phyloP scores from a whole-genome alignment of 306 rosid species.

The Begonia loranthoides region DNA sequence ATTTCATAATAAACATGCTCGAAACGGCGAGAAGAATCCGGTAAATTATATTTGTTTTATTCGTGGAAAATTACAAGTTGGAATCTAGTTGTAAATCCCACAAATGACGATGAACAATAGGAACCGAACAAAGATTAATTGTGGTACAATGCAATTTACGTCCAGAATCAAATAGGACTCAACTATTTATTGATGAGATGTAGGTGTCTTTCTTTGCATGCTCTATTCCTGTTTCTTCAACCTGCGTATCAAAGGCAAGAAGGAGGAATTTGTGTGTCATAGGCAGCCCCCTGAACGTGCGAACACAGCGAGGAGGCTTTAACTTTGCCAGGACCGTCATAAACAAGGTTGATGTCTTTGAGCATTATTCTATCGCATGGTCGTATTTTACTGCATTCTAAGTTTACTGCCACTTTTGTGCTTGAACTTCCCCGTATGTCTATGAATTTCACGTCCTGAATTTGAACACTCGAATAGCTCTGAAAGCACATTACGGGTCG shows the following conservation, averaged over 20 bases:
- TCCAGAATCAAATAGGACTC: too few relatives aligned
- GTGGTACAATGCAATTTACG: too few relatives aligned
- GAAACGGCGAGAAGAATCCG: too few relatives aligned
- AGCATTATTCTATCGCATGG: conserved; percentile 14
- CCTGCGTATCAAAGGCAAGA: conserved; percentile 4
- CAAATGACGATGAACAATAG: too few relatives aligned
- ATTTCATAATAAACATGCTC: too few relatives aligned
- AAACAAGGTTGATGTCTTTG: conserved; percentile 2
- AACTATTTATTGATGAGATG: too few relatives aligned
- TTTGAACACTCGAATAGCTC: conserved; percentile 14
- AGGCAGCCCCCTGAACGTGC: conserved; percentile 10
- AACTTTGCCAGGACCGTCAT: background rate
- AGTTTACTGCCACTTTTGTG: conserved; percentile 4
- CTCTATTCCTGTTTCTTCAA: too few relatives aligned
- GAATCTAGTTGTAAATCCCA: too few relatives aligned
- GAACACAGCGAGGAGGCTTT: conserved; percentile 5
- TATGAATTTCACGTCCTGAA: conserved; percentile 7
- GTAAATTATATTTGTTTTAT: too few relatives aligned
- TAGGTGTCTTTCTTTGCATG: too few relatives aligned
- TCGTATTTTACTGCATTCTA: conserved; percentile 10
- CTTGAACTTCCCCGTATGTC: conserved; percentile 17
- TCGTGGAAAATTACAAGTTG: too few relatives aligned
- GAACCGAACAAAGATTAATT: too few relatives aligned
- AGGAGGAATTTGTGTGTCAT: conserved; percentile 6
- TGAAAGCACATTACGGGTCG: background rate